Conservation (phyloP, 1,284 basidiomycete species). For the Cutaneotrichosporon daszewskae region DNA sequence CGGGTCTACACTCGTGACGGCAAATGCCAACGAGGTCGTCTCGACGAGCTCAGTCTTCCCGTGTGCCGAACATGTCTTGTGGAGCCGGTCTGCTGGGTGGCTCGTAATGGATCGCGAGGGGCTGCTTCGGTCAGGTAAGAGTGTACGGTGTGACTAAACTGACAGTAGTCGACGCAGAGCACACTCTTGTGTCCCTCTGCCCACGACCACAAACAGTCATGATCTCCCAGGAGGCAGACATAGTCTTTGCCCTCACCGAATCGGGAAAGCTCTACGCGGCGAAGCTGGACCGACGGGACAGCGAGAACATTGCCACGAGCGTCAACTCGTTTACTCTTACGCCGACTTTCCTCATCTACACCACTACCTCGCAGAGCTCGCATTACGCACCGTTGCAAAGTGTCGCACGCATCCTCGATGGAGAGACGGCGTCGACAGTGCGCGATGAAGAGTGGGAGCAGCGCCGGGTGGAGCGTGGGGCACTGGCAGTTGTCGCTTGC, state of each 20-base stretch:
- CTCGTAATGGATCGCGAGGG: constrained; percentile 26
- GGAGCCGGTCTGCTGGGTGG: constrained; percentile 26
- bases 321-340: constrained; percentile 77
- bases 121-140: constrained; percentile 13
- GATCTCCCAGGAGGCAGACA: constrained; percentile 23
- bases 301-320: constrained; percentile 54
- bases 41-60: constrained; percentile 3
- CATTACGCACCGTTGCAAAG: constrained; percentile 62
- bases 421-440: constrained; percentile 22
- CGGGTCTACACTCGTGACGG: constrained; percentile 6
- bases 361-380: constrained; percentile 75
- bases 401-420: constrained; percentile 31
- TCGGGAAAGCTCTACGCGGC: constrained; percentile 59
- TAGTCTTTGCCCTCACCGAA: constrained; percentile 63
- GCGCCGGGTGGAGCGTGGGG: constrained; percentile 77
- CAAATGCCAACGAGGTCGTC: constrained; percentile 8
- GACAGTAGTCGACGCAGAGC: constrained; percentile 4
- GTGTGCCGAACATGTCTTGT: constrained; percentile 26
- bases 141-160: neutral
- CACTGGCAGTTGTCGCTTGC: constrained; percentile 75
- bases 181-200: constrained; percentile 19
- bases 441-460: constrained; percentile 57
- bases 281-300: constrained; percentile 34
- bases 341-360: constrained; percentile 77
- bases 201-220: constrained; percentile 22